phyloP scores from a whole-genome alignment of 2,329 filamentous ascomycete species.

The Acarospora socialis region DNA sequence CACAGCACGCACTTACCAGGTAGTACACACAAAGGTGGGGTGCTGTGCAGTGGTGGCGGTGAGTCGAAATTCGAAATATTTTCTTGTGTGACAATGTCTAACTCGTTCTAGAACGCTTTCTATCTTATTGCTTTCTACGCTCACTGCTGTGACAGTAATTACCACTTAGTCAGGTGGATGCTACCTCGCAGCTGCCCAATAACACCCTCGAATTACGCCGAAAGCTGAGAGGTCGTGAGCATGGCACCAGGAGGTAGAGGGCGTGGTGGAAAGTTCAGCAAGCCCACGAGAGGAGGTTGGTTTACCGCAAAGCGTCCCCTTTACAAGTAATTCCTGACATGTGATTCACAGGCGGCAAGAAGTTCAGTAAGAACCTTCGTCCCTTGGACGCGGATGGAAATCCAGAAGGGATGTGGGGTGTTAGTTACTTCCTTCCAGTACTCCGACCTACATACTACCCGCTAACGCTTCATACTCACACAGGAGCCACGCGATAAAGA shows the following conservation, averaged over 20 bases:
- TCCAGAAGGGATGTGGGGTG: constrained; percentile 74
- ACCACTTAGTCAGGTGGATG: no score
- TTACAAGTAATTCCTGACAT: constrained; percentile 13
- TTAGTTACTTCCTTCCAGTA: constrained; percentile 26
- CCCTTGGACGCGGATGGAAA: constrained; percentile 83
- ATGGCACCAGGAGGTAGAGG: constrained; percentile 49
- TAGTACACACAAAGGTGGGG: no score
- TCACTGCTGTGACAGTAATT: no score
- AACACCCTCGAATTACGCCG: no score
- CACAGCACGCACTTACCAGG: no score
- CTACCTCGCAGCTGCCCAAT: constrained; percentile 7
- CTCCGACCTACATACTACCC: constrained; percentile 1
- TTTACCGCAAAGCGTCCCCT: no score
- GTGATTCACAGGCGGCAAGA: constrained; percentile 59
- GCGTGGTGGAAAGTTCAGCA: constrained; percentile 86
- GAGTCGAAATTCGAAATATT: no score
- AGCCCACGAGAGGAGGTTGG: constrained; percentile 80
- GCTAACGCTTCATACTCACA: not conserved
- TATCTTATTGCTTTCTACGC: no score
- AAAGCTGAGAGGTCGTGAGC: constrained; percentile 16
- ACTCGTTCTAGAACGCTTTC: no score
- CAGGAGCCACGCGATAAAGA: constrained; percentile 31
- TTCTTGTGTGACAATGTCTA: no score
- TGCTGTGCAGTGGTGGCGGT: no score
- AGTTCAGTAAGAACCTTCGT: constrained; percentile 83